Percentiles rank a stretch among this genome's conserved stretches.
Evolutionary conservation across 345 rosid species (phyloP).

Genomic region (Lepidium africanum): DNA sequence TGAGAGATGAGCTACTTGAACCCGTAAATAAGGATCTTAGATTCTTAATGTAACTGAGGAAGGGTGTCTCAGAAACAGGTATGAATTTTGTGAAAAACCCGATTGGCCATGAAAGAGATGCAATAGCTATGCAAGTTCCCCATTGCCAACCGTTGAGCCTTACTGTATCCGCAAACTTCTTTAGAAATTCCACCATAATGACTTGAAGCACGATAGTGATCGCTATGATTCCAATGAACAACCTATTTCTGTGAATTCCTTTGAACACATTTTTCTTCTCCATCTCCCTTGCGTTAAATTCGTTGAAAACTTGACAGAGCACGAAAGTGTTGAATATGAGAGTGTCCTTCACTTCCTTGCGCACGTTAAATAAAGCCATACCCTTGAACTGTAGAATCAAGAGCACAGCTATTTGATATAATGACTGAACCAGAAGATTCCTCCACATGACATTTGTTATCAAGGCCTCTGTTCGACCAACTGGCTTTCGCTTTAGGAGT

Average conservation of each 20-base stretch:
- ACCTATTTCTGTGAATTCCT: constrained; percentile 44
- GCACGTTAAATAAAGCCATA: constrained; percentile 38
- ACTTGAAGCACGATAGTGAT: constrained; percentile 59
- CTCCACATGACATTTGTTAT: constrained; percentile 74
- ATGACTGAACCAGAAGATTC: constrained; percentile 51
- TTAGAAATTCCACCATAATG: constrained; percentile 53
- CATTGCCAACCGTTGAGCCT: constrained; percentile 44
- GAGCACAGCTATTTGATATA: constrained; percentile 49
- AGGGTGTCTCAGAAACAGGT: constrained; percentile 44
- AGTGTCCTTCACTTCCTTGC: constrained; percentile 40
- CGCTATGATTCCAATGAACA: constrained; percentile 52
- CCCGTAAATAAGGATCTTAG: constrained; percentile 9
- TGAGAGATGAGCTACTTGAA: constrained; percentile 15
- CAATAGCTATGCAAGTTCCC: constrained; percentile 42
- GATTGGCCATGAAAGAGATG: constrained; percentile 56
- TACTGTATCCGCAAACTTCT: constrained; percentile 54
- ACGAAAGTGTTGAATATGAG: constrained; percentile 58
- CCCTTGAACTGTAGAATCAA: constrained; percentile 54
- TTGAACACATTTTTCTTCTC: constrained; percentile 60
- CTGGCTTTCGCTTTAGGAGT: constrained; percentile 44
- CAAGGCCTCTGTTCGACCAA: constrained; percentile 42
- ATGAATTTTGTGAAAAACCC: constrained; percentile 52
- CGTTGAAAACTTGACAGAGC: constrained; percentile 62
- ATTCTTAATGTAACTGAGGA: constrained; percentile 34
- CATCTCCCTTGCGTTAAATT: constrained; percentile 61